phyloP scores from a whole-genome alignment of 148 eudicot species.

The Gaultheria prostrata region DNA sequence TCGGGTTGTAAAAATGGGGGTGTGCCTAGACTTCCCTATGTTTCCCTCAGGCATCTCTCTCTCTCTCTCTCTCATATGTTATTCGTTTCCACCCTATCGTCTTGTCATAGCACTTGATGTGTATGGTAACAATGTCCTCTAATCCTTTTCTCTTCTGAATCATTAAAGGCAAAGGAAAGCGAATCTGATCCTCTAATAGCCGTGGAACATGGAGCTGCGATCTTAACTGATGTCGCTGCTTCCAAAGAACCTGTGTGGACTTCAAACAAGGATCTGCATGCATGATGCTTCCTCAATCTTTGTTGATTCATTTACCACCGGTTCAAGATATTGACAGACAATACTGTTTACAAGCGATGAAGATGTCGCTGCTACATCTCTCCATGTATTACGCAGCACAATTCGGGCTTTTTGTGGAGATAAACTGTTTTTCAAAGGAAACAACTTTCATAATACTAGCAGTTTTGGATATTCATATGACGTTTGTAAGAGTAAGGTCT shows the following conservation, averaged over 20 bases:
- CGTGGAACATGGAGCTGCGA: conserved; percentile 53
- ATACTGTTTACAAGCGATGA: conserved; percentile 24
- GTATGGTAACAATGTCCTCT: neutral
- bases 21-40: neutral
- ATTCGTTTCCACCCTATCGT: neutral
- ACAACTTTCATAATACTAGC: conserved; percentile 1
- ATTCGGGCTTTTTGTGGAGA: conserved; percentile 4
- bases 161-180: conserved; percentile 59
- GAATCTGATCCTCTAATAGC: conserved; percentile 67
- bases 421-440: conserved; percentile 5
- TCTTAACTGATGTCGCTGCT: conserved; percentile 25
- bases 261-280: conserved; percentile 56
- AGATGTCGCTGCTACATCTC: conserved; percentile 31
- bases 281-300: conserved; percentile 28
- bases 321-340: neutral
- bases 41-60: neutral
- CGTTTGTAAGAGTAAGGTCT: conserved; percentile 12
- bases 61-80: neutral
- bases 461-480: conserved; percentile 15
- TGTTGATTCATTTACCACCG: neutral
- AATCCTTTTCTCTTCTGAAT: neutral
- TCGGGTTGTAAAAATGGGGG: too few species aligned
- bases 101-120: neutral
- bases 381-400: neutral
- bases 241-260: conserved; percentile 50